Conservation (phyloP, 1,284 basidiomycete genomes). For the Heterobasidion irregulare region DNA sequence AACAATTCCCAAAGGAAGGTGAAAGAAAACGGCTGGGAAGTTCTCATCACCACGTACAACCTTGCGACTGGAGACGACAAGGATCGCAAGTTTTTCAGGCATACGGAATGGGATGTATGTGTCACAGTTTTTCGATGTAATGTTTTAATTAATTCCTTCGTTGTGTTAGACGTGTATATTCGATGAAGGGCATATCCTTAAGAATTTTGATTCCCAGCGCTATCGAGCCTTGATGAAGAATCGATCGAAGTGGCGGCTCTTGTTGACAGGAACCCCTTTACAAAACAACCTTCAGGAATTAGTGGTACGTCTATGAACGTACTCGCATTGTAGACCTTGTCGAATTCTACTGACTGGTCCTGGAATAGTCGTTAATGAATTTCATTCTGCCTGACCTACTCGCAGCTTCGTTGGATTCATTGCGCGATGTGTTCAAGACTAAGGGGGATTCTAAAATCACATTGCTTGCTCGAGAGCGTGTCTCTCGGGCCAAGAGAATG, state of each 20-base stretch:
- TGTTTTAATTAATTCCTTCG: conserved; percentile 2
- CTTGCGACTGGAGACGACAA: conserved; percentile 82
- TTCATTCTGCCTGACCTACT: conserved; percentile 96
- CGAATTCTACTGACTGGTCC: not conserved
- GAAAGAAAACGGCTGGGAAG: conserved; percentile 71
- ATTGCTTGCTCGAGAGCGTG: conserved; percentile 82
- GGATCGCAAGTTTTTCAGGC: conserved; percentile 90
- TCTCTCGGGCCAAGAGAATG: conserved; percentile 96
- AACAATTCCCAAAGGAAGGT: conserved; percentile 44
- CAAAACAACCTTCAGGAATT: conserved; percentile 93
- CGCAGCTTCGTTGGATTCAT: conserved; percentile 61
- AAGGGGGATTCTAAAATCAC: conserved; percentile 83
- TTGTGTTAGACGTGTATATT: conserved; percentile 73
- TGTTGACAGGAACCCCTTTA: conserved; percentile 94
- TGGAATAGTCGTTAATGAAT: conserved; percentile 83
- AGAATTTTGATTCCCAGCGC: conserved; percentile 94
- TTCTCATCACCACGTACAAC: conserved; percentile 95
- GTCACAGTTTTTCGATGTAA: not conserved
- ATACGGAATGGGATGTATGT: conserved; percentile 86
- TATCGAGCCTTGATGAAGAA: conserved; percentile 87
- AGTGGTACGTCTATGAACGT: conserved; percentile 54
- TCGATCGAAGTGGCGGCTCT: conserved; percentile 81
- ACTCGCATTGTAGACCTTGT: not conserved
- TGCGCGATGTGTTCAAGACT: conserved; percentile 96
- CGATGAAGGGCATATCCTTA: conserved; percentile 94